A percentile compares a stretch with the other conserved stretches of the same genome.
Conservation (phyloP, 768 basidiomycete genomes). For the Lactifluus volemus region DNA sequence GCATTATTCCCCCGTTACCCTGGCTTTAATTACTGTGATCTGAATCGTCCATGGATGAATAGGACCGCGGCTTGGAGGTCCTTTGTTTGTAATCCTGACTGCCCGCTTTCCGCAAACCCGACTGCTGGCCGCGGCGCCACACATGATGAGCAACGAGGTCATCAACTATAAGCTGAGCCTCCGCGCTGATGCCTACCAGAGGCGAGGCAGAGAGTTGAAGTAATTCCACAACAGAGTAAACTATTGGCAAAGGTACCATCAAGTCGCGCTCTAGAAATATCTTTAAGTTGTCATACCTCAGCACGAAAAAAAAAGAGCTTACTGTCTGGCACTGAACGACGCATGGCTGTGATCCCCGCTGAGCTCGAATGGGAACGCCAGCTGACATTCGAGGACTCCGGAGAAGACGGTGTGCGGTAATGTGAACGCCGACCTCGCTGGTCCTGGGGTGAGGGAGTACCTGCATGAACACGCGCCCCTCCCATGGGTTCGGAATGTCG, state of each 20-base stretch:
- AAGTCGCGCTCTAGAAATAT: not conserved
- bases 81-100: not conserved
- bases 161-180: conserved; percentile 8
- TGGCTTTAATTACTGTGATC: not conserved
- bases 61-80: not conserved
- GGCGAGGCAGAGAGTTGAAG: conserved; percentile 17
- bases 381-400: not conserved
- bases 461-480: not conserved
- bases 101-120: not conserved
- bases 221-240: conserved; percentile 11
- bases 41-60: conserved; percentile 4
- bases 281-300: not conserved
- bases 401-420: conserved; percentile 1
- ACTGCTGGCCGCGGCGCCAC: conserved; percentile 17
- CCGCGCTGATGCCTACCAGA: conserved; percentile 13
- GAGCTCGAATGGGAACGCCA: not conserved
- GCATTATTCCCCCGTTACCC: not conserved
- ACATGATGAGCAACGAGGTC: conserved; percentile 18
- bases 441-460: not conserved
- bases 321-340: not conserved
- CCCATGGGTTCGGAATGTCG: conserved; percentile 3
- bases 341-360: not conserved
- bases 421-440: not conserved
- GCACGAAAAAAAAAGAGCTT: not conserved
- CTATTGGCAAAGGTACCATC: not conserved